These are phyloP conservation scores for Massariosphaeria phaeospora DNA, from an alignment of 495 filamentous ascomycete genomes.

Conservation along the genomic window DNA sequence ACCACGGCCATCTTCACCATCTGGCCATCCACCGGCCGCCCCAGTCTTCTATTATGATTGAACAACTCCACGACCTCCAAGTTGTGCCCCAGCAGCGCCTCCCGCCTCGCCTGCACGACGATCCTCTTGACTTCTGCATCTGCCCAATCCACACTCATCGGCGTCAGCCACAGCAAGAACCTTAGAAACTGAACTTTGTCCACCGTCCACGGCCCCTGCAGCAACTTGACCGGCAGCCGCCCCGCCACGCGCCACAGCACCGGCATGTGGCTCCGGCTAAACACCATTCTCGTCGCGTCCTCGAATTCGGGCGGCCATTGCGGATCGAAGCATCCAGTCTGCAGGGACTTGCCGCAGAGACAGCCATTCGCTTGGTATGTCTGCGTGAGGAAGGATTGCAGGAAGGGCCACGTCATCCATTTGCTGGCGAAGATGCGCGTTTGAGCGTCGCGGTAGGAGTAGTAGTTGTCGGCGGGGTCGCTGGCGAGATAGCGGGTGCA, in stretches of 20 bases:
- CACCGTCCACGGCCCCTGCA: conserved; percentile 20
- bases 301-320: conserved; percentile 29
- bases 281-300: conserved; percentile 19
- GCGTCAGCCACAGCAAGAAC: conserved; percentile 16
- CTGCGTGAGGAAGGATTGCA: conserved; percentile 11
- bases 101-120: conserved; percentile 15
- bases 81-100: conserved; percentile 17
- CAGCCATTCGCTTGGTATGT: conserved; percentile 15
- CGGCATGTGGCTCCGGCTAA: conserved; percentile 22
- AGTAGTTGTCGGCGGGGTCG: neutral
- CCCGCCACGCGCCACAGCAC: conserved; percentile 20
- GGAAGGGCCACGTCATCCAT: conserved; percentile 30
- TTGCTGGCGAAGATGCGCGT: conserved; percentile 15
- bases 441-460: conserved; percentile 10
- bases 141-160: conserved; percentile 31
- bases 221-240: conserved; percentile 25
- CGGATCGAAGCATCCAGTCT: conserved; percentile 16
- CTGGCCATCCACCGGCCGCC: conserved; percentile 15
- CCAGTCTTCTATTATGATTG: conserved; percentile 29
- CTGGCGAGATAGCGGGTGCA: conserved; percentile 20
- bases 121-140: neutral
- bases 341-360: conserved; percentile 19
- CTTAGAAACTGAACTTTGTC: conserved; percentile 26
- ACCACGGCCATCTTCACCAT: conserved; percentile 25
- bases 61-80: conserved; percentile 24